Percentiles rank a stretch among this genome's conserved stretches.
Conservation (phyloP, 495 filamentous ascomycete species). For the Tuber indicum region DNA sequence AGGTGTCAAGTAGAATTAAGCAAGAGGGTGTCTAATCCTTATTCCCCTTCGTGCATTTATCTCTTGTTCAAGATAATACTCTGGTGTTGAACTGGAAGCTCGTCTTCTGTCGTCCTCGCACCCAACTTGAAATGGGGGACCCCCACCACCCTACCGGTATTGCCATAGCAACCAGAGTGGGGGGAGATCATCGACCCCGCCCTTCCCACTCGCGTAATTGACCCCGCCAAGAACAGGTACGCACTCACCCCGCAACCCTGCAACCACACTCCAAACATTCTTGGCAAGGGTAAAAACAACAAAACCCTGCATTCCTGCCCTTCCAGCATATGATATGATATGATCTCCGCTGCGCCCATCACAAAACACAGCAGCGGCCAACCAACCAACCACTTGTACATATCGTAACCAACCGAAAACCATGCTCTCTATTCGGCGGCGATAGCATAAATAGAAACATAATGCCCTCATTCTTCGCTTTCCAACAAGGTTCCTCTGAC, state of each 20-base stretch:
- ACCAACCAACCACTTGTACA: background rate
- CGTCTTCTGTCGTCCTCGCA: no score
- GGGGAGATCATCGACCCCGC: background rate
- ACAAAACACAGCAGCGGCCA: background rate
- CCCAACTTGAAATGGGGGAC: background rate
- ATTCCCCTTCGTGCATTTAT: no score
- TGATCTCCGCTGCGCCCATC: background rate
- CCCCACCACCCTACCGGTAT: background rate
- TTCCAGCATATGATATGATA: background rate
- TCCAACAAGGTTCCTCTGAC: conserved; percentile 56
- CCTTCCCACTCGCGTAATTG: background rate
- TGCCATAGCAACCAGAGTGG: background rate
- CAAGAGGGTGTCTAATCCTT: no score
- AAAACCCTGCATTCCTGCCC: background rate
- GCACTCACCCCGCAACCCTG: background rate
- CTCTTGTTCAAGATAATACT: no score
- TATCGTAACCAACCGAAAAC: background rate
- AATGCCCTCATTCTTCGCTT: conserved; percentile 59
- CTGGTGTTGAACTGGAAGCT: no score
- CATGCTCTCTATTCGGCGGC: background rate
- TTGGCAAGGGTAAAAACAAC: background rate
- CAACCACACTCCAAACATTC: background rate
- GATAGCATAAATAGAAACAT: background rate
- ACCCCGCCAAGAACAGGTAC: background rate
- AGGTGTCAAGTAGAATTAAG: no score